Conservation (phyloP, 306 rosid genomes). For the Vachellia pachyceras region DNA sequence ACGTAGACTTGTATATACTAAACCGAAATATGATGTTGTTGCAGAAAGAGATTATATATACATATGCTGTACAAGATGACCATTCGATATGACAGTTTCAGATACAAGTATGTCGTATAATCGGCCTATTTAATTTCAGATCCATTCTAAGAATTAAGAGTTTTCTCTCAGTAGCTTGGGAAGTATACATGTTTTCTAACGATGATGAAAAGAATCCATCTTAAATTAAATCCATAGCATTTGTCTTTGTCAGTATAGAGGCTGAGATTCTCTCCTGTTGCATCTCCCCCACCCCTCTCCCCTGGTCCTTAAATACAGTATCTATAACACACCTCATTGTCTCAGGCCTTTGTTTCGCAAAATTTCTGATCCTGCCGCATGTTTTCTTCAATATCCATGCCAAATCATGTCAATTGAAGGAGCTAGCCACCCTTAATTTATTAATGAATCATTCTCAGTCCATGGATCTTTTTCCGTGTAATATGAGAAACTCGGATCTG, state of each 20-base stretch:
- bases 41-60: too few relatives aligned
- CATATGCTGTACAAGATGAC: too few relatives aligned
- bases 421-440: neutral
- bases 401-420: neutral
- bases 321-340: neutral
- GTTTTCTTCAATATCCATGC: neutral
- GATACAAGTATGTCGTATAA: neutral
- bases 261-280: neutral
- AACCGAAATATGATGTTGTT: too few relatives aligned
- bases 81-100: neutral
- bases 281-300: neutral
- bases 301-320: neutral
- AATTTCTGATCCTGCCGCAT: neutral
- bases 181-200: neutral
- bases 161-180: neutral
- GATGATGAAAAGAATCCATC: neutral
- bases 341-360: neutral
- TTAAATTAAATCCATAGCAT: neutral
- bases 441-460: neutral
- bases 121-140: neutral
- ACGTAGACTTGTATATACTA: too few relatives aligned
- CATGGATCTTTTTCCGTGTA: neutral
- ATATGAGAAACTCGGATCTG: neutral
- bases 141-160: neutral
- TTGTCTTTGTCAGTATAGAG: neutral